Percentiles rank a stretch among this genome's conserved stretches.
Evolutionary conservation across 208 protist genomes (phyloP).

Genomic region (Trypanosoma avium): DNA sequence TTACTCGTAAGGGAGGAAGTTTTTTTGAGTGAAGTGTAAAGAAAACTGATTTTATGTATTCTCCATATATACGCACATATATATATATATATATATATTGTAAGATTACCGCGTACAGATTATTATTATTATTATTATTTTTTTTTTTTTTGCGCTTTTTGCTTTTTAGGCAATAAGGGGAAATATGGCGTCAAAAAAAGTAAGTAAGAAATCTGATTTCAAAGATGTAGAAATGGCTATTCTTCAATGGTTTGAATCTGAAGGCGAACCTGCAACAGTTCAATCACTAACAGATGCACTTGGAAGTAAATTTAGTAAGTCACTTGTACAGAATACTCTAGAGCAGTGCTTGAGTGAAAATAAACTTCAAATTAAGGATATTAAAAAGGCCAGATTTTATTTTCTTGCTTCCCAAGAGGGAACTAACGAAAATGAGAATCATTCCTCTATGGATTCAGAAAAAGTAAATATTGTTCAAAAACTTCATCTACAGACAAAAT

Average conservation of each 20-base stretch:
- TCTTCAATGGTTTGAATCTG: conserved; percentile 80
- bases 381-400: conserved; percentile 82
- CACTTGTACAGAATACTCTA: conserved; percentile 66
- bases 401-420: conserved; percentile 29
- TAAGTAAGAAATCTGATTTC: conserved; percentile 36
- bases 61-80: background rate
- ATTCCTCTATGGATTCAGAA: conserved; percentile 21
- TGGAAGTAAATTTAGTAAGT: conserved; percentile 78
- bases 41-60: conserved; percentile 4
- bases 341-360: conserved; percentile 49
- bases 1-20: conserved; percentile 42
- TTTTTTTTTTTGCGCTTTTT: background rate
- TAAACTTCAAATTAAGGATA: conserved; percentile 70
- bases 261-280: conserved; percentile 78
- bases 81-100: background rate
- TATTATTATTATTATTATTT: conserved; percentile 5
- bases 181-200: conserved; percentile 27
- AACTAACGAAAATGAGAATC: conserved; percentile 2
- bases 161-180: background rate
- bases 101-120: too few species aligned
- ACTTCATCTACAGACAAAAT: conserved; percentile 2
- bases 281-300: conserved; percentile 84
- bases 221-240: conserved; percentile 57
- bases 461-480: conserved; percentile 22
- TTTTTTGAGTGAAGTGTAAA: conserved; percentile 48